These are phyloP conservation scores for Epichloe baconii DNA, from an alignment of 2,329 filamentous ascomycete genomes.

Conservation along the genomic window DNA sequence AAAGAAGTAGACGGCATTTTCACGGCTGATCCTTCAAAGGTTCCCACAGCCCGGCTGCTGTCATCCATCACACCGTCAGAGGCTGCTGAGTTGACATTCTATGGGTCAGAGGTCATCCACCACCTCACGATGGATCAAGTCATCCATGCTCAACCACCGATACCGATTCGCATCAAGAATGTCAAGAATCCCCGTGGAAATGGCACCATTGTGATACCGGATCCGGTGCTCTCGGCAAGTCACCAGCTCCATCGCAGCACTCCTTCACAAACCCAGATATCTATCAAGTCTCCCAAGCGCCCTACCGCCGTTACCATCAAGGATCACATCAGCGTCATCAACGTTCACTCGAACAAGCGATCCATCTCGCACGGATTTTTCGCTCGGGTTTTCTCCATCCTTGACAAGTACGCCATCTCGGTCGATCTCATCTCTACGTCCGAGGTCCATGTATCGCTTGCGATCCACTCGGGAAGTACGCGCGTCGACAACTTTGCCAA, in stretches of 20 bases:
- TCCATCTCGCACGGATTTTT: constrained; percentile 95
- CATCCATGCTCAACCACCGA: constrained; percentile 65
- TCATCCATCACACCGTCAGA: constrained; percentile 83
- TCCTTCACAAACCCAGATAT: constrained; percentile 22
- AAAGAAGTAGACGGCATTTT: constrained; percentile 98
- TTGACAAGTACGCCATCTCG: constrained; percentile 75
- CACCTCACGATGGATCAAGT: constrained; percentile 98
- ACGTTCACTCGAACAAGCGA: constrained; percentile 95
- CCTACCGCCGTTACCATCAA: constrained; percentile 94
- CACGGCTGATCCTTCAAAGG: constrained; percentile 70
- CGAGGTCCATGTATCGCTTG: constrained; percentile 96
- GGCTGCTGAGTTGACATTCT: constrained; percentile 89
- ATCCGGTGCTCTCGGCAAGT: constrained; percentile 41
- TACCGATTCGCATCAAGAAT: constrained; percentile 83
- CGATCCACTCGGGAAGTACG: constrained; percentile 69
- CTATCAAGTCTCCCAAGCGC: constrained; percentile 48
- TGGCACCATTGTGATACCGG: constrained; percentile 74
- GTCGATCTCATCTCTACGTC: constrained; percentile 94
- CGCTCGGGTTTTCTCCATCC: constrained; percentile 80
- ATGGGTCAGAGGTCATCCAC: constrained; percentile 93
- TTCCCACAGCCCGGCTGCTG: constrained; percentile 85
- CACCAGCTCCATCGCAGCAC: constrained; percentile 44
- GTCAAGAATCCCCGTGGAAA: constrained; percentile 73
- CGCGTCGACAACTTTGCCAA: constrained; percentile 49
- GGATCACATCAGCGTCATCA: constrained; percentile 90